phyloP scores from a whole-genome alignment of 1,284 basidiomycete species.

The Wolfiporia cocos region DNA sequence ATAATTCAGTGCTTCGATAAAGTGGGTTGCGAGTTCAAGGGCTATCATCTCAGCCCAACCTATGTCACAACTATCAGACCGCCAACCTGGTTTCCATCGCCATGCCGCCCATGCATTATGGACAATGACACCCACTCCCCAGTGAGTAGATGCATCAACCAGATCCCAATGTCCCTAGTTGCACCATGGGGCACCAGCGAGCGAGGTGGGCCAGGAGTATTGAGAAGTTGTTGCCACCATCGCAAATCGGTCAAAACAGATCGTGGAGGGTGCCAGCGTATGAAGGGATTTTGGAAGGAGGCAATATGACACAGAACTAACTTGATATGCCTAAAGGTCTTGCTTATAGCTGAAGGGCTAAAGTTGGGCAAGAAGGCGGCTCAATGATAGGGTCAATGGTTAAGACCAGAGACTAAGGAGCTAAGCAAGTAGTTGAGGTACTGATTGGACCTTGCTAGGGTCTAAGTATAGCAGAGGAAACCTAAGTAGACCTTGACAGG shows the following conservation, averaged over 20 bases:
- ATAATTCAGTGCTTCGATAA: conserved; percentile 3
- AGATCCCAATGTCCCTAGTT: conserved; percentile 18
- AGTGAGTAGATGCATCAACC: conserved; percentile 31
- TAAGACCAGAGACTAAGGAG: no score
- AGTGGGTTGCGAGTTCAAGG: conserved; percentile 24
- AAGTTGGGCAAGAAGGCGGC: no score
- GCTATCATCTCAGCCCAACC: conserved; percentile 37
- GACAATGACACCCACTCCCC: conserved; percentile 31
- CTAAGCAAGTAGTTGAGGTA: no score
- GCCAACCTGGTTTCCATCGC: conserved; percentile 22
- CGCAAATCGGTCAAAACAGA: conserved; percentile 21
- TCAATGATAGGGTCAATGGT: no score
- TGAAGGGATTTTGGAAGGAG: conserved; percentile 2
- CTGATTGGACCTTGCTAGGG: no score
- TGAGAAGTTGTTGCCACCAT: conserved; percentile 28
- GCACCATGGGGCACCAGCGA: conserved; percentile 13
- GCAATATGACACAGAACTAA: no score
- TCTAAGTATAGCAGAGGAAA: no score
- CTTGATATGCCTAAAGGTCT: no score
- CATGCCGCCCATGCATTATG: conserved; percentile 26
- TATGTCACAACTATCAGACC: conserved; percentile 23
- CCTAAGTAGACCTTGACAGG: no score
- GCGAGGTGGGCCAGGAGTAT: conserved; percentile 1
- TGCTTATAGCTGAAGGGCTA: no score
- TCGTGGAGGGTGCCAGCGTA: conserved; percentile 12